Base-by-base conservation (phyloP, 768 basidiomycete species). In the Cytidiella melzeri region DNA sequence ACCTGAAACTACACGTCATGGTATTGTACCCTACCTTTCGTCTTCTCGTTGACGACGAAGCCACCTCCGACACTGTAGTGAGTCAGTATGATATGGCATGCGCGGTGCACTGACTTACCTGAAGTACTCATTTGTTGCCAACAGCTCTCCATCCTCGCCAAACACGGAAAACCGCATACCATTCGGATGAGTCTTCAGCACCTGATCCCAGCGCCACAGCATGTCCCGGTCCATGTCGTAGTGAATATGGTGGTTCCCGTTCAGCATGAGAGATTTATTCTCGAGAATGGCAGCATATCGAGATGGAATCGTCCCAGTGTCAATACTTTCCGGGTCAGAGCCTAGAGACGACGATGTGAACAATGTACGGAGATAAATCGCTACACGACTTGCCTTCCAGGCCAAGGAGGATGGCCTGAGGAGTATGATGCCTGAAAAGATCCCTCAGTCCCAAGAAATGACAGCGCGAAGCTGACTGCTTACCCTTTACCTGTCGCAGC, bases 41-140 rank as follows among this genome's bases (percentile, higher is more conserved):
- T 96, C 64, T 92, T 88, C 36, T 93, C 89, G 59, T 96, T 96
- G 21, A 96, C 92, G 3, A 95, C 92, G 62, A 95, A 96, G 2
- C 92, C 92, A 39, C 92, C 92, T 2, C 92, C 92, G 43, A 96
- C 92, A 47, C 87, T 81, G 45, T 13, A 19, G 26, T 21, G 21
- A n/a, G 12, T 19, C 5, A 15, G 13, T 12, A 36, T 26, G 38
- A 18, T 20, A 50, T 42, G n/a, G 21, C 13, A 18, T 15, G 25
- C 34, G 9, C 10, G 34, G 2, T 15, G 9, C 30, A 21, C 10
- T n/a, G n/a, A n/a, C 52, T 37, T 56, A 75, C 77, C 81, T 91
- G 62, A 90, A 96, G 60, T 95, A 98, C 62, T 93, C 89, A 57
- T 98, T 97, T 11, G 91, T 93, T 1, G 94, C 94, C 50, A 98